These are phyloP conservation scores for Colletotrichum australisinense DNA, from an alignment of 2,329 filamentous ascomycete genomes.

Conservation along the genomic window DNA sequence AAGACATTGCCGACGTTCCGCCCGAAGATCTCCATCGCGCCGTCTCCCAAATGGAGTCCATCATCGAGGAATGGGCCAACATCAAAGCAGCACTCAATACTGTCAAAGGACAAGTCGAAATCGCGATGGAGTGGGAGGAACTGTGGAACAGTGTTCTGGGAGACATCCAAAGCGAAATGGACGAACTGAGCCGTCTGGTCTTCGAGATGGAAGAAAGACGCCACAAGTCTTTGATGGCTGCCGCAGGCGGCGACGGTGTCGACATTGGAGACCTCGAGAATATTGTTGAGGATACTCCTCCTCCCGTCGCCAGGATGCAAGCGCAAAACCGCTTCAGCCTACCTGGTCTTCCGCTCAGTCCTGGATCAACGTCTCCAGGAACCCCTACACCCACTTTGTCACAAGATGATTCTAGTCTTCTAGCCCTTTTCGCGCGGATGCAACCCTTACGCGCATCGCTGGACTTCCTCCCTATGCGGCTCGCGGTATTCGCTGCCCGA, in stretches of 20 bases:
- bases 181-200: conserved; percentile 81
- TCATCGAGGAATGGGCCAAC: conserved; percentile 84
- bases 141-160: conserved; percentile 94
- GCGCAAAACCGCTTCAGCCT: conserved; percentile 76
- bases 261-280: conserved; percentile 93
- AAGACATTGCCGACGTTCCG: conserved; percentile 79
- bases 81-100: conserved; percentile 82
- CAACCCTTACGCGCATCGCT: conserved; percentile 92
- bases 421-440: conserved; percentile 94
- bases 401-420: conserved; percentile 87
- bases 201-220: conserved; percentile 99
- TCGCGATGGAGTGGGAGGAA: conserved; percentile 99
- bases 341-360: conserved; percentile 71
- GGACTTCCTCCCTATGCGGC: conserved; percentile 94
- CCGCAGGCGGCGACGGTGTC: conserved; percentile 69
- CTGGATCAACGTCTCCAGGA: conserved; percentile 64
- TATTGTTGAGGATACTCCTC: conserved; percentile 88
- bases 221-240: conserved; percentile 79
- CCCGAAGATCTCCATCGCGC: conserved; percentile 78
- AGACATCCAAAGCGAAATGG: conserved; percentile 89
- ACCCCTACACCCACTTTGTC: conserved; percentile 66
- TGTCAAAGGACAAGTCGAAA: conserved; percentile 91
- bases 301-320: conserved; percentile 61
- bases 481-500: conserved; percentile 85
- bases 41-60: conserved; percentile 89